Percentiles rank a stretch among this genome's conserved stretches.
Conservation (phyloP, 2,329 filamentous ascomycete genomes). For the Macrophomina phaseolina region DNA sequence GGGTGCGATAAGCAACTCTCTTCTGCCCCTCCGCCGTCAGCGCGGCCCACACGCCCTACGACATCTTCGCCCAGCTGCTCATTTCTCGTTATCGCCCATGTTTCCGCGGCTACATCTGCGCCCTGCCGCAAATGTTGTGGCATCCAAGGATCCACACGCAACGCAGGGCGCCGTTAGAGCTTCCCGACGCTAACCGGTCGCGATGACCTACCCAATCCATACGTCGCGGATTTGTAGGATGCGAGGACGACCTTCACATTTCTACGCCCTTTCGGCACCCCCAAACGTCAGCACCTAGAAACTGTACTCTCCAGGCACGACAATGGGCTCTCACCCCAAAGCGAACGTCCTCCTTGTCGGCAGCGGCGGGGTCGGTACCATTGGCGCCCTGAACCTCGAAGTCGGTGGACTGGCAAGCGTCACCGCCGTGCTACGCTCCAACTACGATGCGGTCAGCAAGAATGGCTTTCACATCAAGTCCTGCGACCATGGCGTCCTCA, state of each 20-base stretch:
- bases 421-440: slow-evolving; percentile 63
- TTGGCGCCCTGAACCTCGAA: slow-evolving; percentile 62
- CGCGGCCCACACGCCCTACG: not conserved
- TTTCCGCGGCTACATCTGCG: not conserved
- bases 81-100: slow-evolving; percentile 5
- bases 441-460: slow-evolving; percentile 55
- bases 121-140: not conserved
- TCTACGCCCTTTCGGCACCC: not conserved
- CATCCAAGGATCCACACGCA: not conserved
- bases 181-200: slow-evolving; percentile 11
- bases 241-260: not conserved
- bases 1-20: not conserved
- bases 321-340: slow-evolving; percentile 20
- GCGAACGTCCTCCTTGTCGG: slow-evolving; percentile 60
- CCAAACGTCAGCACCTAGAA: too few species aligned
- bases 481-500: slow-evolving; percentile 59
- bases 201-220: not conserved
- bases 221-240: not conserved
- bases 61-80: not conserved
- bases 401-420: slow-evolving; percentile 57
- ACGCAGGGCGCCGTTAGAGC: not conserved
- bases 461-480: slow-evolving; percentile 62
- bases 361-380: slow-evolving; percentile 62
- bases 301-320: not conserved
- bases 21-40: not conserved